Percentiles rank a stretch among this genome's conserved stretches.
Conservation (phyloP, 2,329 filamentous ascomycete genomes). For the Apiospora sp. region DNA sequence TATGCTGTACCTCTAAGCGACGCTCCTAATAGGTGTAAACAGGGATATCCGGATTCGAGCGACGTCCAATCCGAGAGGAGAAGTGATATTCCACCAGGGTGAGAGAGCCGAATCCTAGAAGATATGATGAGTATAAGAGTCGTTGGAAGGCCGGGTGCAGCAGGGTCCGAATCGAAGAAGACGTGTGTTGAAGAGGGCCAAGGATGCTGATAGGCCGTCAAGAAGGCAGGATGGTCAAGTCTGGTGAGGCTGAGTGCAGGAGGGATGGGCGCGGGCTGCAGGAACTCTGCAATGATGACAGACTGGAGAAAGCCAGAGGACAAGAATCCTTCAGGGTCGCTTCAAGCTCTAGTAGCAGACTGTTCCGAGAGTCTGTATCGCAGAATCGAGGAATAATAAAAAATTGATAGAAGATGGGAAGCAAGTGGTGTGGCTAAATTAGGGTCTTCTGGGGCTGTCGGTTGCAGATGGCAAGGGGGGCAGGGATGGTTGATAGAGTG, state of each 20-base stretch:
- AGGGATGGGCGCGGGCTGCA: slow-evolving; percentile 14
- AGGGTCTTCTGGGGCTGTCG: slow-evolving; percentile 35
- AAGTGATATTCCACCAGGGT: not conserved
- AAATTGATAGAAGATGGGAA: slow-evolving; percentile 36
- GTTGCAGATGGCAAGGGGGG: slow-evolving; percentile 42
- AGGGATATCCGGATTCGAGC: slow-evolving; percentile 6
- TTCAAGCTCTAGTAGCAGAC: slow-evolving; percentile 11
- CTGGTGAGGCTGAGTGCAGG: slow-evolving; percentile 22
- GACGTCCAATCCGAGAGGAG: slow-evolving; percentile 6
- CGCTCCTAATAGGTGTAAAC: not conserved
- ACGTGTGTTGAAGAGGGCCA: not conserved
- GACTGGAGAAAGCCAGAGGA: slow-evolving; percentile 17
- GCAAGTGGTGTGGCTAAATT: slow-evolving; percentile 45
- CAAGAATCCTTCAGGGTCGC: slow-evolving; percentile 20
- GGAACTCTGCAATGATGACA: slow-evolving; percentile 22
- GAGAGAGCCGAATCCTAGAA: not conserved
- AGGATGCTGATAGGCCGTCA: not conserved
- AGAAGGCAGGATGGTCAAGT: not conserved
- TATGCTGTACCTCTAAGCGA: slow-evolving; percentile 7
- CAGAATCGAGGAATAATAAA: slow-evolving; percentile 24
- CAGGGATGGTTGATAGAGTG: slow-evolving; percentile 37
- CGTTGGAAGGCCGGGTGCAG: not conserved
- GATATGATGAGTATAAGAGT: not conserved
- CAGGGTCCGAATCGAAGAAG: not conserved
- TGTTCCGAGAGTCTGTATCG: slow-evolving; percentile 20